Evolutionary conservation across 495 filamentous ascomycete species (phyloP).

Genomic region (Aspergillus bertholletiae): DNA sequence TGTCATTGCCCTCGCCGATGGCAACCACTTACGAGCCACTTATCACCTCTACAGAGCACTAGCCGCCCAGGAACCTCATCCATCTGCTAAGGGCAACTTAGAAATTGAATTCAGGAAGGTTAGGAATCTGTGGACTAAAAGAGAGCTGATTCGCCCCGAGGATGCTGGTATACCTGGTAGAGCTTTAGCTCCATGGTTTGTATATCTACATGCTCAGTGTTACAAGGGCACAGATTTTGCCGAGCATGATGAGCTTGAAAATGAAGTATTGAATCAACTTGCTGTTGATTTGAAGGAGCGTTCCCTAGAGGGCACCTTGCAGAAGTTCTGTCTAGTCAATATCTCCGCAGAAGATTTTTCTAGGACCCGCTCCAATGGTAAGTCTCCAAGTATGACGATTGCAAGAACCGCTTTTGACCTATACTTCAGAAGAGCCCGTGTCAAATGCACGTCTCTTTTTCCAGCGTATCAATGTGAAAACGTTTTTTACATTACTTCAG

Average conservation of each 20-base stretch:
- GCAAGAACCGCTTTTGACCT: constrained; percentile 19
- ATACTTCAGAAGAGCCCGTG: constrained; percentile 32
- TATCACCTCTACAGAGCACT: constrained; percentile 88
- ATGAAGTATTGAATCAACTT: constrained; percentile 75
- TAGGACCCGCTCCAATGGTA: constrained; percentile 57
- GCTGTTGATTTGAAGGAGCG: constrained; percentile 68
- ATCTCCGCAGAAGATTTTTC: constrained; percentile 78
- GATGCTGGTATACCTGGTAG: constrained; percentile 48
- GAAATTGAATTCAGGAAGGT: constrained; percentile 78
- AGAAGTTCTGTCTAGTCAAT: constrained; percentile 82
- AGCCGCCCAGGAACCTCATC: constrained; percentile 67
- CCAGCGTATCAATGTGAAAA: constrained; percentile 77
- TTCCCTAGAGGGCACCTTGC: constrained; percentile 59
- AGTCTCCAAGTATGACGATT: constrained; percentile 19
- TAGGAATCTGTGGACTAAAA: constrained; percentile 54
- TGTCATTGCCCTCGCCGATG: constrained; percentile 72
- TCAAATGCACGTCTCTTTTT: constrained; percentile 65
- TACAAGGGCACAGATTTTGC: constrained; percentile 68
- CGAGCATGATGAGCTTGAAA: constrained; percentile 80
- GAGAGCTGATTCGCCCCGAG: constrained; percentile 51
- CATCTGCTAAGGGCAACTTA: constrained; percentile 68
- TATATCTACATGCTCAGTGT: constrained; percentile 82
- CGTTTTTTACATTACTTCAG: constrained; percentile 72
- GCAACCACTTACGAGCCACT: constrained; percentile 73
- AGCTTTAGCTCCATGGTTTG: constrained; percentile 73